These are phyloP conservation scores for Cornus kousa DNA, from an alignment of 148 eudicot species.

Conservation along the genomic window DNA sequence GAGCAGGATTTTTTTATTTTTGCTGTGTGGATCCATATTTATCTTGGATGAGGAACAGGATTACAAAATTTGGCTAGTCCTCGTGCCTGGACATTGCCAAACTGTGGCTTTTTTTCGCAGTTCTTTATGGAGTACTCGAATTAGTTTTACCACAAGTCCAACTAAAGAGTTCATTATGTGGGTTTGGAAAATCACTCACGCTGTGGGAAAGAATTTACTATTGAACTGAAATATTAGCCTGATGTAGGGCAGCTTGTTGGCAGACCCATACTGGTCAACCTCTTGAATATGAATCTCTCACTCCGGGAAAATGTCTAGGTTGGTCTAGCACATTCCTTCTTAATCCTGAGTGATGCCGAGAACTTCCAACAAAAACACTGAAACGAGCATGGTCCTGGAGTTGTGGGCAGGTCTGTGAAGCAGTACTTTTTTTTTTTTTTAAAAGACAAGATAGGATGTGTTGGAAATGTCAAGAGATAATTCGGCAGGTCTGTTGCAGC, in stretches of 20 bases:
- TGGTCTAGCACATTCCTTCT: background rate
- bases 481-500: background rate
- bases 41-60: background rate
- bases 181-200: too few relatives aligned
- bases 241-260: too few relatives aligned
- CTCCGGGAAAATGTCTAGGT: background rate
- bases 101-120: background rate
- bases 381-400: background rate
- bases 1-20: too few relatives aligned
- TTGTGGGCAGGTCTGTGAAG: background rate
- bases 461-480: background rate
- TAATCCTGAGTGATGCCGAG: background rate
- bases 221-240: too few relatives aligned
- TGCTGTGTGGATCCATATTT: background rate
- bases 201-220: too few relatives aligned
- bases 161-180: too few relatives aligned
- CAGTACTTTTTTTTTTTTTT: background rate
- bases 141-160: too few relatives aligned
- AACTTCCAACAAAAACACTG: background rate
- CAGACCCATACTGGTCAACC: too few relatives aligned
- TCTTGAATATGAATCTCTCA: too few relatives aligned
- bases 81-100: background rate
- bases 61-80: background rate
- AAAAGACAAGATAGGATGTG: background rate
- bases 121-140: too few relatives aligned